A percentile compares a stretch with the other conserved stretches of the same genome.
Conservation (phyloP, 1,139 yeast species). For the Lodderomyces elongisporus region DNA sequence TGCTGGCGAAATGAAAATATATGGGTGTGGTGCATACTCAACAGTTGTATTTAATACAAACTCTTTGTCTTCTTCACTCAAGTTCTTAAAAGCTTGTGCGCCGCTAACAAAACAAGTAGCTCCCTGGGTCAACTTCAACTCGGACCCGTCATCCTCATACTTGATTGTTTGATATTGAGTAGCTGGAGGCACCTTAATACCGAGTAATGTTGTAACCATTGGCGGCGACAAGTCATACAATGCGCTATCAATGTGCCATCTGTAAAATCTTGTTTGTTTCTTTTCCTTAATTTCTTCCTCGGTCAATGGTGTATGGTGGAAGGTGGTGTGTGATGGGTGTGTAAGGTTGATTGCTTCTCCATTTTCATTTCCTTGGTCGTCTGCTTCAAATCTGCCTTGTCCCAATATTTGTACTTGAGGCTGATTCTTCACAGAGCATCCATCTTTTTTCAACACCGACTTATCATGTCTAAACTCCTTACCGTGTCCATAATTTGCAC, state of each 20-base stretch:
- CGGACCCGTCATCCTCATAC: conserved; percentile 56
- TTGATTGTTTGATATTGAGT: conserved; percentile 44
- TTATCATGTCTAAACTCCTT: conserved; percentile 75
- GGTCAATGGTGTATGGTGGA: conserved; percentile 66
- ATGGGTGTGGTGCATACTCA: conserved; percentile 88
- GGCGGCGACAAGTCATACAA: conserved; percentile 83
- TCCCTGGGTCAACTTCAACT: conserved; percentile 67
- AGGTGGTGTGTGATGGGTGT: conserved; percentile 77
- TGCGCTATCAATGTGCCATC: conserved; percentile 94
- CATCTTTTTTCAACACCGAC: conserved; percentile 75
- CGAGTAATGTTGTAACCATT: conserved; percentile 73
- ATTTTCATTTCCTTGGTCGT: conserved; percentile 59
- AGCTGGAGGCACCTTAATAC: conserved; percentile 70
- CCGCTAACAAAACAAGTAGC: conserved; percentile 88
- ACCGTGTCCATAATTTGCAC: conserved; percentile 69
- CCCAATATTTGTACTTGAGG: conserved; percentile 90
- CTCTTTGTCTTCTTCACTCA: conserved; percentile 65
- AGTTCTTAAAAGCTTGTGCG: conserved; percentile 61
- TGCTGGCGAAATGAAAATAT: conserved; percentile 76
- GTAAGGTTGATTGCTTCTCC: conserved; percentile 58
- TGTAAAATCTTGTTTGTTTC: conserved; percentile 71
- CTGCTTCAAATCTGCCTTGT: conserved; percentile 67
- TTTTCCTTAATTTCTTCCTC: conserved; percentile 53
- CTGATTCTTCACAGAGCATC: conserved; percentile 69
- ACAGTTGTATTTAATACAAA: conserved; percentile 72